Conservation (phyloP, 495 filamentous ascomycete genomes). For the Aspergillus nanangensis region DNA sequence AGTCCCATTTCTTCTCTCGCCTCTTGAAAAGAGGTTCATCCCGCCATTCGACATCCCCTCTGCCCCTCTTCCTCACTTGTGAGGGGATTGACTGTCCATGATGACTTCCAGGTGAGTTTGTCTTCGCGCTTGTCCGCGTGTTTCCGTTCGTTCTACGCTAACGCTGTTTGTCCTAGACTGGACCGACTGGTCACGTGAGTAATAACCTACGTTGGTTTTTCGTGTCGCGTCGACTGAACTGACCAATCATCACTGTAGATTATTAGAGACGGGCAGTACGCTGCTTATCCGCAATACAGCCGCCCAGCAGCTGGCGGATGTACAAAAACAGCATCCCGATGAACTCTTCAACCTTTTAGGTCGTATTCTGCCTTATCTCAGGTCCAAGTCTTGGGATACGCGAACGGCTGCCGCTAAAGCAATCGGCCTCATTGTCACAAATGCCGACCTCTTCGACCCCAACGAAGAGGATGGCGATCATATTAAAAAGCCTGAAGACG, state of each 20-base stretch:
- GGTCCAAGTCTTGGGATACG: slow-evolving; percentile 94
- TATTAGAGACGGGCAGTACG: slow-evolving; percentile 95
- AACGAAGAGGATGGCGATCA: slow-evolving; percentile 59
- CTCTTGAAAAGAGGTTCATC: background rate
- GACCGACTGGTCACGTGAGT: slow-evolving; percentile 94
- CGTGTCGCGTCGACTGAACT: slow-evolving; percentile 11
- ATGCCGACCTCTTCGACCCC: slow-evolving; percentile 83
- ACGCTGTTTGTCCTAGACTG: slow-evolving; percentile 52
- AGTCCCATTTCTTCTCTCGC: slow-evolving; percentile 4
- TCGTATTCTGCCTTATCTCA: slow-evolving; percentile 87
- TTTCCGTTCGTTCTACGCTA: slow-evolving; percentile 34
- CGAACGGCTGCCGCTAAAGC: slow-evolving; percentile 86
- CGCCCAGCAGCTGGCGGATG: slow-evolving; percentile 92
- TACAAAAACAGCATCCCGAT: slow-evolving; percentile 95
- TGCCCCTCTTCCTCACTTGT: background rate
- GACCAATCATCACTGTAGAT: slow-evolving; percentile 46
- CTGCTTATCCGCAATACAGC: slow-evolving; percentile 92
- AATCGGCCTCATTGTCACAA: slow-evolving; percentile 85
- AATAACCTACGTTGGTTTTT: slow-evolving; percentile 1
- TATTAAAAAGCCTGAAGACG: slow-evolving; percentile 51
- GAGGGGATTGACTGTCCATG: slow-evolving; percentile 26
- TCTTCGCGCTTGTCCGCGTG: background rate
- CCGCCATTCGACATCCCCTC: background rate
- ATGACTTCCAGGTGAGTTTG: slow-evolving; percentile 52
- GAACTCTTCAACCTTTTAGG: slow-evolving; percentile 96